Evolutionary conservation across 257 asterid species (phyloP).

Genomic region (Nicotiana noctiflora): DNA sequence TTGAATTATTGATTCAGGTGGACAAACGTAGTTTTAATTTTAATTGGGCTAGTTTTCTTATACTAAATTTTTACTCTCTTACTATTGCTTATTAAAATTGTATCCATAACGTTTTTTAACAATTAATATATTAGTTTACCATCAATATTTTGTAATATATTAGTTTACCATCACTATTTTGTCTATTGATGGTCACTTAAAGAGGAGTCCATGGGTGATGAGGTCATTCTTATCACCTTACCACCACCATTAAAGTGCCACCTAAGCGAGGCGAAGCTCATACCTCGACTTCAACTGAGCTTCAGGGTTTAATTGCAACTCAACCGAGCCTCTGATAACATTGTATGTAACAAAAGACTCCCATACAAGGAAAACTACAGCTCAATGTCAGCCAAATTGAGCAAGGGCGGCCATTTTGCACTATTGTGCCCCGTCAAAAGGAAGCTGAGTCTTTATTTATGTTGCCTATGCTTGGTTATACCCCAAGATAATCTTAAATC

Average conservation of each 20-base stretch:
- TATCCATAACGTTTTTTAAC: neutral
- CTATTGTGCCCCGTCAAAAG: neutral
- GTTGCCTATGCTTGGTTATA: neutral
- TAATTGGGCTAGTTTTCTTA: neutral
- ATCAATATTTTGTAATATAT: neutral
- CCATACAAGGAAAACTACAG: neutral
- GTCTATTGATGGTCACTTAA: neutral
- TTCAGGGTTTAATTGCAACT: neutral
- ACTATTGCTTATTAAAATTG: neutral
- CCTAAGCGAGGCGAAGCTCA: neutral
- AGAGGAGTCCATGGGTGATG: neutral
- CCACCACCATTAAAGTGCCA: neutral
- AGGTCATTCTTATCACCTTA: neutral
- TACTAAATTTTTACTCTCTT: neutral
- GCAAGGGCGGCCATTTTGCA: neutral
- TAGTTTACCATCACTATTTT: neutral
- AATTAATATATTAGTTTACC: neutral
- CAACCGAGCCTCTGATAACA: neutral
- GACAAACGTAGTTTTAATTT: neutral
- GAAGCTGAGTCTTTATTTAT: neutral
- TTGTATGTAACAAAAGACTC: neutral
- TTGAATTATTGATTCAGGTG: neutral
- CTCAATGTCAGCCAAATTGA: neutral
- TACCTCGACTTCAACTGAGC: neutral
- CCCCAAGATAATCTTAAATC: neutral